phyloP scores from a whole-genome alignment of 495 filamentous ascomycete species.

The Xylaria castorea region DNA sequence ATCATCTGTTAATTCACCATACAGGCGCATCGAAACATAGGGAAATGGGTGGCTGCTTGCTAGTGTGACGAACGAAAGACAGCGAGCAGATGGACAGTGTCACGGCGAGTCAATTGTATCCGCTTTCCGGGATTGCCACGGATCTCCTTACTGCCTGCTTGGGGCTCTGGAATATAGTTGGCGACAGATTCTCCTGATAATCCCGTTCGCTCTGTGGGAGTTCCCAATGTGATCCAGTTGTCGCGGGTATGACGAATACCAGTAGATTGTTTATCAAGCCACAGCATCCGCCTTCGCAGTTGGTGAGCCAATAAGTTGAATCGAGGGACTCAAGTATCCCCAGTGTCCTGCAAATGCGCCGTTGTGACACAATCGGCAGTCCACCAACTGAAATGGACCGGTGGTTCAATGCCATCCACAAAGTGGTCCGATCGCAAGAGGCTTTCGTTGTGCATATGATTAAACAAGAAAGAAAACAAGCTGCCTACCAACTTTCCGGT shows the following conservation, averaged over 20 bases:
- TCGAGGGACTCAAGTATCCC: constrained; percentile 1
- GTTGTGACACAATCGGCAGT: constrained; percentile 3
- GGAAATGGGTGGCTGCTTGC: neutral
- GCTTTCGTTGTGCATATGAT: constrained; percentile 25
- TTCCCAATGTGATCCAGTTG: constrained; percentile 9
- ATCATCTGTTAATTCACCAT: constrained; percentile 3
- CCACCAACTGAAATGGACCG: neutral
- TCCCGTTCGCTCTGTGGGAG: constrained; percentile 20
- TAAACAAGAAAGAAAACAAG: neutral
- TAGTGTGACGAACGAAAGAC: neutral
- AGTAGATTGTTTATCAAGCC: constrained; percentile 8
- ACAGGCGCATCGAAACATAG: constrained; percentile 1
- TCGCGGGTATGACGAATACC: neutral
- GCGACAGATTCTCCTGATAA: constrained; percentile 16
- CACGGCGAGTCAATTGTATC: neutral
- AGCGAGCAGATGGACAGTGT: neutral
- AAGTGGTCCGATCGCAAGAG: constrained; percentile 17
- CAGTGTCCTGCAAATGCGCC: constrained; percentile 19
- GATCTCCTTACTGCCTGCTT: neutral
- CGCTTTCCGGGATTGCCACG: constrained; percentile 9
- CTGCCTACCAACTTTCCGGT: constrained; percentile 20
- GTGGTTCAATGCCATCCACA: neutral
- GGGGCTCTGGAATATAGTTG: neutral
- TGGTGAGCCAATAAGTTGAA: constrained; percentile 16
- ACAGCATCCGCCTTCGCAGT: constrained; percentile 13